Evolutionary conservation across 306 rosid genomes (phyloP), one percentile per base, ranked within the genome.

Genomic region (Lablab purpureus): DNA sequence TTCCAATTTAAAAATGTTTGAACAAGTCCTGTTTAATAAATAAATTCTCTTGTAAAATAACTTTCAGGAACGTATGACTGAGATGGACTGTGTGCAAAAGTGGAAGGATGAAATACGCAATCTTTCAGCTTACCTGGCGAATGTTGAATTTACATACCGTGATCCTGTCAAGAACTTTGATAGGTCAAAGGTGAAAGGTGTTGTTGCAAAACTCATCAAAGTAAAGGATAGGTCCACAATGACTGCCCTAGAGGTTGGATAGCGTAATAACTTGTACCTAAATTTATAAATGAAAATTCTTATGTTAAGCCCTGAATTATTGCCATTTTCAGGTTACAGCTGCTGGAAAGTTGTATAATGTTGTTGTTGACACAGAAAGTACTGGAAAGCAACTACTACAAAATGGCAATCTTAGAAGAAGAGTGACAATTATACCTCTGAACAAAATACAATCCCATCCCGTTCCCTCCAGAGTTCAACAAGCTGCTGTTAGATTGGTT

Each of bases 341-440:
- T 36, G 99, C 91, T 79, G 99, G 99, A 79, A 91, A 91, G 90
- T 83, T 95, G 86, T 95, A 77, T 85, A 92, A 93, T 88, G 93
- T 95, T 80, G 94, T 95, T 18, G 99, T 93, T 78, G 98, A 95
- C 90, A 80, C 93, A 52, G 99, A 92, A 87, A 85, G 69, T 83
- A 95, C 98, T 50, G 98, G 96, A 81, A 95, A 92, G 32, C 94
- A 91, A 68, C 84, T 95, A 47, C 93, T 95, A 83, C 94, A 95
- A 85, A 90, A 90, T 81, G 99, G 99, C 7, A 80, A 87, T 50
- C 97, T 95, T 78, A 91, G 88, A 83, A 90, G 92, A 85, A 88
- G 99, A 87, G 98, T 95, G 71, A 95, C 99, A 75, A 92, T 95
- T 79, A 90, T 95, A 86, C 99, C 99, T 71, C 71, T 95, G 87